Evolutionary conservation across 352 stramenopile genomes (phyloP), one percentile per base, ranked within the genome.

Genomic region (Phytopythium helicoides): DNA sequence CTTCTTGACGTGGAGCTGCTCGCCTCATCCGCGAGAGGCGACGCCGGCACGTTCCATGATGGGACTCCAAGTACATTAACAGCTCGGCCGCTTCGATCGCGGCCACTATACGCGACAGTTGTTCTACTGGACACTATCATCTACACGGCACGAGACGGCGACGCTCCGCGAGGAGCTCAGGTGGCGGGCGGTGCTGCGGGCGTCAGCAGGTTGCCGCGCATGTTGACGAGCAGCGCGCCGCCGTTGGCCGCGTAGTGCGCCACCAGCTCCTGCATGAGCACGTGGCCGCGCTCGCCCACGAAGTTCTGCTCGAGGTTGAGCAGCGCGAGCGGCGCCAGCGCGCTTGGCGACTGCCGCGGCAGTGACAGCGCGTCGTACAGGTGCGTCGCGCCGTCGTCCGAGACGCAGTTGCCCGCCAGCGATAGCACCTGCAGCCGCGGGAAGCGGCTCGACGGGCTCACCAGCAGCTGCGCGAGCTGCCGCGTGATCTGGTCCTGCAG

Each of bases 251-350:
- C 64, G 21, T 70, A 75, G 6, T 63, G 54, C 5, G 25, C 51
- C 37, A 73, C 63, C 2, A 72, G 50, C 35, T 76, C 68, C 34
- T 72, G 52, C 54, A 82, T 65, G 40, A 74, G 66, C 40, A 73
- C 18, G 19, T 72, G 48, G 22, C 75, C 75, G 15, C 70, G 66
- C 41, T 86, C 75, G 25, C 75, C 75, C 23, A 86, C 71, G 34
- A 80, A 86, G 35, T 86, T 86, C 6, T 81, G 60, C n/a, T 76
- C 68, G 3, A 86, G 46, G 36, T 80, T 57, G 18, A 86, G 52
- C 3, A 44, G 56, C 6, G 11, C 22, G 12, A 36, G 59, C 52
- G 40, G 33, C 42, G 44, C 44, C 57, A 23, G 34, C 46, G 7
- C 19, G 25, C 10, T 7, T 12, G 28, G 34, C 18, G 6, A 16